Evolutionary conservation across 1,284 basidiomycete species (phyloP).

Genomic region (Porogramme epimiltina): DNA sequence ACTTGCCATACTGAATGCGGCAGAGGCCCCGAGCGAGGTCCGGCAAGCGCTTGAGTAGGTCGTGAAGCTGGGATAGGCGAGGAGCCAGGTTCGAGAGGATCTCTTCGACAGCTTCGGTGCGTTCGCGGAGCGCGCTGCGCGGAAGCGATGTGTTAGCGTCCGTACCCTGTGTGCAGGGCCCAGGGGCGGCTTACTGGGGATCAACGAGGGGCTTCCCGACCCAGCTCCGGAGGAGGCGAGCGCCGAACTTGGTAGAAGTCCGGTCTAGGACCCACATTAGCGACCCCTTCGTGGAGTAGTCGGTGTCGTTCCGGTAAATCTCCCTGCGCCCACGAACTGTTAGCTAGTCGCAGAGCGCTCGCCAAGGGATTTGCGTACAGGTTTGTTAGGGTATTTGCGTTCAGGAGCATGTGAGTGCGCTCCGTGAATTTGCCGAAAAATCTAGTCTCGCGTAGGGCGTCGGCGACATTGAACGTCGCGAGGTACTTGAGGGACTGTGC

Average conservation of each 20-base stretch:
- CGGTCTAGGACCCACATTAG: slow-evolving; percentile 87
- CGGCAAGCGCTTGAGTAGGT: slow-evolving; percentile 74
- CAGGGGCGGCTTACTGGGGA: slow-evolving; percentile 48
- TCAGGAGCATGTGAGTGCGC: slow-evolving; percentile 85
- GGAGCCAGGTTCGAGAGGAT: slow-evolving; percentile 62
- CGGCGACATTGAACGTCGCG: slow-evolving; percentile 73
- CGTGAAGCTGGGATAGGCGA: slow-evolving; percentile 65
- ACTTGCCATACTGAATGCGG: slow-evolving; percentile 91
- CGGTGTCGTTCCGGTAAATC: slow-evolving; percentile 89
- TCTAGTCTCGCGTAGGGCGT: slow-evolving; percentile 71
- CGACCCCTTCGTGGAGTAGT: slow-evolving; percentile 75
- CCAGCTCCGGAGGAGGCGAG: slow-evolving; percentile 84
- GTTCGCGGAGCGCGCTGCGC: slow-evolving; percentile 67
- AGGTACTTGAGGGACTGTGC: slow-evolving; percentile 82
- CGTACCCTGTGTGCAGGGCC: not conserved
- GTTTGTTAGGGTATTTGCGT: slow-evolving; percentile 86
- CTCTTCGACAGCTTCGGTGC: slow-evolving; percentile 86
- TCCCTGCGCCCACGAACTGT: slow-evolving; percentile 47
- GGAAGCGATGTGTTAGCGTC: not conserved
- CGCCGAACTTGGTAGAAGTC: slow-evolving; percentile 88
- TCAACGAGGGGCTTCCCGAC: slow-evolving; percentile 85
- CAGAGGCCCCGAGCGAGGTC: slow-evolving; percentile 90
- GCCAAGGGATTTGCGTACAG: slow-evolving; percentile 45
- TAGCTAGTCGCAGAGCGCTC: not conserved
- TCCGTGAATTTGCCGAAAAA: slow-evolving; percentile 83